Percentiles rank a stretch among this genome's conserved stretches.
Evolutionary conservation across 139 green algal genomes (phyloP).

Genomic region (Picochlorum sp.): DNA sequence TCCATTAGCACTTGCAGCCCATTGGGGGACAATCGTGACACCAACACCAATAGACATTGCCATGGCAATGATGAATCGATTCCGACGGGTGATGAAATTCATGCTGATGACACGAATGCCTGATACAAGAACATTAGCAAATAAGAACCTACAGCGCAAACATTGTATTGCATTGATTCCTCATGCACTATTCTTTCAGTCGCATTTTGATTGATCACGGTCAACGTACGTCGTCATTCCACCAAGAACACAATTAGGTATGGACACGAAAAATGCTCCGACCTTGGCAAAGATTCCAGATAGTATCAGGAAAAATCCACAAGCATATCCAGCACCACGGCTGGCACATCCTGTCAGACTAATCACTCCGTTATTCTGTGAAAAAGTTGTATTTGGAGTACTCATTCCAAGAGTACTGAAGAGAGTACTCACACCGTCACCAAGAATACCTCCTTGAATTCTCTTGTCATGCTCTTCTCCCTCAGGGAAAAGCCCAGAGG

Average conservation of each 20-base stretch:
- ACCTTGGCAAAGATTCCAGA: constrained; percentile 51
- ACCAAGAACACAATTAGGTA: constrained; percentile 69
- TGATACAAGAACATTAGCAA: constrained; percentile 45
- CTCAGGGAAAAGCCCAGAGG: constrained; percentile 27
- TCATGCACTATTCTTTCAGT: constrained; percentile 6
- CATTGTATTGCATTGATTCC: background rate
- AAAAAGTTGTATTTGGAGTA: constrained; percentile 61
- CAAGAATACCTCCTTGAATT: constrained; percentile 56
- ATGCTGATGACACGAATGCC: constrained; percentile 49
- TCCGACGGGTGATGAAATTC: constrained; percentile 18
- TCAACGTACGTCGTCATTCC: constrained; percentile 41
- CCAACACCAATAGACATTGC: constrained; percentile 19
- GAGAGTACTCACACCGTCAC: constrained; percentile 44
- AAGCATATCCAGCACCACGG: constrained; percentile 40
- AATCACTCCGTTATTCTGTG: constrained; percentile 80
- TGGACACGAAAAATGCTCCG: constrained; percentile 62
- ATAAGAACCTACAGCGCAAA: constrained; percentile 39
- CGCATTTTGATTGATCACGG: background rate
- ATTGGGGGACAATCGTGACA: constrained; percentile 25
- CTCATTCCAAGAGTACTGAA: constrained; percentile 47
- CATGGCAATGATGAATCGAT: constrained; percentile 26
- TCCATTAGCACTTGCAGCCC: background rate
- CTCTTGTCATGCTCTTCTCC: constrained; percentile 24
- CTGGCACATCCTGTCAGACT: constrained; percentile 42
- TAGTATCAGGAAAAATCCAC: constrained; percentile 46